These are phyloP conservation scores for Nepenthes gracilis DNA, from an alignment of 148 eudicot species.

Conservation along the genomic window DNA sequence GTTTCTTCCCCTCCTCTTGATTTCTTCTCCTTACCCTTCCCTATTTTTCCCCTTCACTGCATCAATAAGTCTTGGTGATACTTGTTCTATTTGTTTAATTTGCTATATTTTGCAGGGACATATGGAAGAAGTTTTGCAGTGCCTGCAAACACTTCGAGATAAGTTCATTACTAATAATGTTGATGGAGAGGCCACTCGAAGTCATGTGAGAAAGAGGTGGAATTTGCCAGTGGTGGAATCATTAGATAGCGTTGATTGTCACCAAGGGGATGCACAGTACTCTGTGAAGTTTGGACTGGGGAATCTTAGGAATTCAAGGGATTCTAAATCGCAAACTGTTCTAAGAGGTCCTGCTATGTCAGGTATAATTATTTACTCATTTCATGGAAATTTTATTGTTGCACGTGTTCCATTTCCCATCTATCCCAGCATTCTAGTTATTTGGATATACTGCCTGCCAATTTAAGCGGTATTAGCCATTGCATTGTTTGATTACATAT, in stretches of 20 bases:
- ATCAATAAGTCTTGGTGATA: background rate
- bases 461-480: no score
- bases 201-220: conserved; percentile 29
- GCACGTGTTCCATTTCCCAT: background rate
- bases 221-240: conserved; percentile 21
- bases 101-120: conserved; percentile 48
- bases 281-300: conserved; percentile 36
- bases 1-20: no score
- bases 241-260: conserved; percentile 13
- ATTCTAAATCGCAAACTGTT: conserved; percentile 45
- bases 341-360: conserved; percentile 30
- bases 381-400: background rate
- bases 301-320: conserved; percentile 33
- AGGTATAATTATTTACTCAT: conserved; percentile 19
- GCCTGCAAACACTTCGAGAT: conserved; percentile 51
- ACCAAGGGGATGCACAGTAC: conserved; percentile 16
- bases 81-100: background rate
- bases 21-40: no score
- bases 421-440: no score
- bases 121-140: conserved; percentile 56
- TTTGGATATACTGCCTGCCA: no score
- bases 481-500: no score
- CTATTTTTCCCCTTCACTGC: no score
- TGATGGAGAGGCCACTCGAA: conserved; percentile 13
- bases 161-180: conserved; percentile 12